phyloP scores from a whole-genome alignment of 75 land plant genomes.

The Pinus tabuliformis region DNA sequence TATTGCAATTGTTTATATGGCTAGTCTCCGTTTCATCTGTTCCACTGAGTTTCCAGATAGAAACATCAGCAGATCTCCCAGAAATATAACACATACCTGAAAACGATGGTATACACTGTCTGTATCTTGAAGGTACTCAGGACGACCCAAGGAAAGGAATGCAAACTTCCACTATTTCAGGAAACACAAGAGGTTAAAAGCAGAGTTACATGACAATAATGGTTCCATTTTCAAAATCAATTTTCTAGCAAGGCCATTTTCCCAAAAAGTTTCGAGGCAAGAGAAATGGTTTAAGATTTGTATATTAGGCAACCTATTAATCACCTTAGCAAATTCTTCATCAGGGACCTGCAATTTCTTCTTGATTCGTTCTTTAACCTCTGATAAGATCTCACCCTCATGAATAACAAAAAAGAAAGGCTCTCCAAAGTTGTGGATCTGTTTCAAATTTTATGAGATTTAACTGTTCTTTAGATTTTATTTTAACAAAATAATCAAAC shows the following conservation, averaged over 20 bases:
- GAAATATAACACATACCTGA: constrained; percentile 30
- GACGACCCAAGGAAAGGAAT: constrained; percentile 73
- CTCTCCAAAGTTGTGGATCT: constrained; percentile 39
- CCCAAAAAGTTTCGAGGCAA: constrained; percentile 9
- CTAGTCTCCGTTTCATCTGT: not conserved
- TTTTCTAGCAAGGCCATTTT: not conserved
- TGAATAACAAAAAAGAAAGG: constrained; percentile 29
- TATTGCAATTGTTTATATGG: not conserved
- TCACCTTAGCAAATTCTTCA: constrained; percentile 35
- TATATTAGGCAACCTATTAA: not conserved
- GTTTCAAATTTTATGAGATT: constrained; percentile 4
- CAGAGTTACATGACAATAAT: not conserved
- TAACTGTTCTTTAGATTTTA: not conserved
- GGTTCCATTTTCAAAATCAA: not conserved
- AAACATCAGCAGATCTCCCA: not conserved
- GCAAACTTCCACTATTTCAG: constrained; percentile 84
- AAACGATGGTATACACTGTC: constrained; percentile 71
- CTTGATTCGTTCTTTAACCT: constrained; percentile 25
- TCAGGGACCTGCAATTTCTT: constrained; percentile 28
- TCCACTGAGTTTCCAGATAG: not conserved
- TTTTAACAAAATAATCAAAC: not conserved
- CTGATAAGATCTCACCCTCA: constrained; percentile 22
- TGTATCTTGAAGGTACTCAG: constrained; percentile 71
- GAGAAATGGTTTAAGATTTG: not conserved
- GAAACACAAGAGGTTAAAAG: not conserved